These are phyloP conservation scores for Entomortierella beljakovae DNA, from an alignment of 192 early-diverging fungal genomes.

Conservation along the genomic window DNA sequence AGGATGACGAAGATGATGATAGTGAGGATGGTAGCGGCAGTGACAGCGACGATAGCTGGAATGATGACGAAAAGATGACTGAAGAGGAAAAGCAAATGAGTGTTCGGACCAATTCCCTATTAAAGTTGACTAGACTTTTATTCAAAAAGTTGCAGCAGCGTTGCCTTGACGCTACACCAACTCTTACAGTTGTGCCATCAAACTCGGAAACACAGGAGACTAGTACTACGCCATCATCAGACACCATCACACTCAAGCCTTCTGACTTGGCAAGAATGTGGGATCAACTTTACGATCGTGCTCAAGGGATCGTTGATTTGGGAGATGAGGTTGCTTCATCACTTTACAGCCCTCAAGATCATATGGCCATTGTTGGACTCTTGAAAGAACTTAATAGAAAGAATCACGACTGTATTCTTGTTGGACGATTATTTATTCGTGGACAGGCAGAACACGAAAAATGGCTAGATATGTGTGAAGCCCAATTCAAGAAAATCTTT, in stretches of 20 bases:
- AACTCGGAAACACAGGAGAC: not conserved
- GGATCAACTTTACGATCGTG: conserved; percentile 48
- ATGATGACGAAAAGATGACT: conserved; percentile 45
- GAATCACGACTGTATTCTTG: conserved; percentile 51
- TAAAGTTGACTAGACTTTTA: conserved; percentile 51
- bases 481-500: conserved; percentile 49
- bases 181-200: not conserved
- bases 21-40: conserved; percentile 40
- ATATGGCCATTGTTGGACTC: conserved; percentile 11
- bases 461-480: conserved; percentile 56
- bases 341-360: conserved; percentile 52
- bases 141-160: conserved; percentile 55
- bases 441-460: conserved; percentile 44
- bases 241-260: conserved; percentile 2
- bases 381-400: conserved; percentile 34
- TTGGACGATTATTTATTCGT: conserved; percentile 39
- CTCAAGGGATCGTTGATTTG: conserved; percentile 30
- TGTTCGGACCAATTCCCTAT: conserved; percentile 28
- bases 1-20: conserved; percentile 14
- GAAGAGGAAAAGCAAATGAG: conserved; percentile 53
- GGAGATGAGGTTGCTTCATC: conserved; percentile 53
- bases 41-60: conserved; percentile 57
- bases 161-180: conserved; percentile 37
- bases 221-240: not conserved
- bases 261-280: conserved; percentile 41